Evolutionary conservation across 768 basidiomycete genomes (phyloP).

Genomic region (Termitomyces sp.): DNA sequence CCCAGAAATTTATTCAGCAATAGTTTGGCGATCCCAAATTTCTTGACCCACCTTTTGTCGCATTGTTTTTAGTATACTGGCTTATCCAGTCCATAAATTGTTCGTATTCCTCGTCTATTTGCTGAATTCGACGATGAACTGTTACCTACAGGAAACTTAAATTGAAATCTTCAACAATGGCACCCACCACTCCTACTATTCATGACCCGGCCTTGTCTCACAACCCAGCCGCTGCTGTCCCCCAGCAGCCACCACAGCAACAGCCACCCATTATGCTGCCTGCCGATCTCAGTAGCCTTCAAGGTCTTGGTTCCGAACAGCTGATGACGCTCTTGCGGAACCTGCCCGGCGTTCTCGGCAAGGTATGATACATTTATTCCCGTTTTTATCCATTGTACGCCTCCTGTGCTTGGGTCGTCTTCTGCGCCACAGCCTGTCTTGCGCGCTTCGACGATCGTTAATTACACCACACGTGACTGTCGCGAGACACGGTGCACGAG

Average conservation of each 20-base stretch:
- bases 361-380: conserved; percentile 37
- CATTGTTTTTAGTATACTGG: neutral
- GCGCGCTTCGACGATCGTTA: conserved; percentile 19
- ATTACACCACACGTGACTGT: conserved; percentile 32
- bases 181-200: conserved; percentile 30
- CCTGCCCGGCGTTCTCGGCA: conserved; percentile 49
- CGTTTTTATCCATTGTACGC: neutral
- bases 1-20: neutral
- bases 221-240: conserved; percentile 22
- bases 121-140: neutral
- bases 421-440: conserved; percentile 6
- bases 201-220: conserved; percentile 38
- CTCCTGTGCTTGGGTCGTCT: neutral
- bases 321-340: conserved; percentile 57
- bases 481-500: conserved; percentile 23
- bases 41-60: neutral
- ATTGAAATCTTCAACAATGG: conserved; percentile 22
- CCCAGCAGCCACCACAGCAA: conserved; percentile 25
- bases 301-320: conserved; percentile 42
- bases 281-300: conserved; percentile 27
- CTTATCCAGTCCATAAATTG: neutral
- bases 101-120: neutral
- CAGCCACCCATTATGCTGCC: conserved; percentile 22
- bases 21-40: neutral
- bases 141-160: neutral